Evolutionary conservation across 2,329 filamentous ascomycete genomes (phyloP).

Genomic region (Trichoderma asperellum): DNA sequence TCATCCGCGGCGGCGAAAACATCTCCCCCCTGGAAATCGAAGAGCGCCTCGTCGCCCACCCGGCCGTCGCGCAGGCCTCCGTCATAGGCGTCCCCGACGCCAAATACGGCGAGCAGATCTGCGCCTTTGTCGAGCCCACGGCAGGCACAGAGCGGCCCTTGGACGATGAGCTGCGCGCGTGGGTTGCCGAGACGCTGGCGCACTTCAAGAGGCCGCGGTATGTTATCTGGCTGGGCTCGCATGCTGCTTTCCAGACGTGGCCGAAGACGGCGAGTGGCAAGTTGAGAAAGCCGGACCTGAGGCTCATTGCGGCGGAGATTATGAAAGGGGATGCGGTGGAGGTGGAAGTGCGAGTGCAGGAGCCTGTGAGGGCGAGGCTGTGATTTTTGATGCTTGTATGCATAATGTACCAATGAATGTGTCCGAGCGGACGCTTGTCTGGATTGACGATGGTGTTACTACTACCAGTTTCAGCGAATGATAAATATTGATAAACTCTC

Average conservation of each 20-base stretch:
- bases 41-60: conserved; percentile 74
- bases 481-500: background rate
- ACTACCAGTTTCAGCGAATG: no score
- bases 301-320: background rate
- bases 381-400: background rate
- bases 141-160: background rate
- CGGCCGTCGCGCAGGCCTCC: conserved; percentile 67
- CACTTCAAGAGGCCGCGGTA: conserved; percentile 13
- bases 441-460: background rate
- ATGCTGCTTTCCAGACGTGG: conserved; percentile 8
- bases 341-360: background rate
- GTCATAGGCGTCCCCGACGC: conserved; percentile 78
- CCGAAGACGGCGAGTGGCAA: conserved; percentile 13
- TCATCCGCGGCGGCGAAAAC: conserved; percentile 87
- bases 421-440: no score
- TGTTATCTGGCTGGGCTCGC: conserved; percentile 5
- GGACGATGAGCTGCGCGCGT: conserved; percentile 4
- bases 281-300: conserved; percentile 4
- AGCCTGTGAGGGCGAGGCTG: background rate
- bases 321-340: background rate
- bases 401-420: background rate
- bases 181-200: conserved; percentile 3
- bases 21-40: conserved; percentile 86
- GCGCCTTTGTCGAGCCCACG: conserved; percentile 63
- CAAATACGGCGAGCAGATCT: conserved; percentile 77